A percentile compares a stretch with the other conserved stretches of the same genome.
Conservation (phyloP, 2,329 filamentous ascomycete genomes). For the Corinectria fuckeliana region DNA sequence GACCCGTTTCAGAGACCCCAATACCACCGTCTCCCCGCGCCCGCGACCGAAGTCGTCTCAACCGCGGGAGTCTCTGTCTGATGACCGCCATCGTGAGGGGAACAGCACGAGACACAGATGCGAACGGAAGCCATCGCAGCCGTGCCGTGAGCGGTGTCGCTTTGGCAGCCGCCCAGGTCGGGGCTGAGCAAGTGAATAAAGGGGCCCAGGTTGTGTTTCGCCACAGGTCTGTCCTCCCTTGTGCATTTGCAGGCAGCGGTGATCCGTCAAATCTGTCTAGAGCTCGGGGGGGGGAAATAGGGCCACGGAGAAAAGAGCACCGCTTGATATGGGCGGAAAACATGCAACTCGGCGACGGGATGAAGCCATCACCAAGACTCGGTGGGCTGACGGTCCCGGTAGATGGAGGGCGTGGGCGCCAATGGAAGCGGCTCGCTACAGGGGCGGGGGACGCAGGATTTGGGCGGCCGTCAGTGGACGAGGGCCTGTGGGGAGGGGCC, state of each 20-base stretch:
- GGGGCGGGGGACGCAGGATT: neutral
- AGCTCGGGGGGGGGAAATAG: no score
- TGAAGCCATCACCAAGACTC: constrained; percentile 38
- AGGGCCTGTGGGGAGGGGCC: neutral
- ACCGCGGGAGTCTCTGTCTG: neutral
- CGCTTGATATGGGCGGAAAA: constrained; percentile 16
- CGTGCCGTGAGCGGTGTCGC: neutral
- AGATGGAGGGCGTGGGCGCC: neutral
- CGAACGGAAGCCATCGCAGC: constrained; percentile 7
- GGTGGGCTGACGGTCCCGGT: constrained; percentile 29
- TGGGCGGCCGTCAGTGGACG: neutral
- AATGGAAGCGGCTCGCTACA: neutral
- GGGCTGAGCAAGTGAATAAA: neutral
- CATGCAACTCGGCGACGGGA: constrained; percentile 25
- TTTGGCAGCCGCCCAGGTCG: neutral
- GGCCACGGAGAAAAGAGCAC: constrained; percentile 15
- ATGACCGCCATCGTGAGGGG: neutral
- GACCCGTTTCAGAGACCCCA: constrained; percentile 32
- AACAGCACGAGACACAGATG: constrained; percentile 7
- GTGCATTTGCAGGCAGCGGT: neutral
- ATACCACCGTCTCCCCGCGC: constrained; percentile 17
- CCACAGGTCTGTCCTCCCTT: neutral
- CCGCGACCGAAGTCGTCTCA: constrained; percentile 12
- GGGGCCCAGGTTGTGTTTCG: constrained; percentile 10
- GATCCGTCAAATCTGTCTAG: no score